Base-by-base conservation (phyloP, 495 filamentous ascomycete species). In the Lentithecium fluviatile region DNA sequence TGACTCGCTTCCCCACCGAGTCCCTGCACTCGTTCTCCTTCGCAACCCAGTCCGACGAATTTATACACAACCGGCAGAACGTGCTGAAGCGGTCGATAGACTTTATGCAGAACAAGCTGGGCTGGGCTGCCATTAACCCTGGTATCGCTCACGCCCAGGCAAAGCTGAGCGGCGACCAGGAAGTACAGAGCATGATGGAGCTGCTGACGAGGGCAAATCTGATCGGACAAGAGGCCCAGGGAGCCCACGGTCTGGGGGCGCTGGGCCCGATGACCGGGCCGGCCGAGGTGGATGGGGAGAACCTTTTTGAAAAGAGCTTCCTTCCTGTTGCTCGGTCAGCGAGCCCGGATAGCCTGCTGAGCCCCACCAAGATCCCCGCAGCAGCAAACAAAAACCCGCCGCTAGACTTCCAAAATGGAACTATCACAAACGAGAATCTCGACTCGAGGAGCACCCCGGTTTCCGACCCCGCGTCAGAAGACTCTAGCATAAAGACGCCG, bases 11-110 rank as follows among this genome's bases (percentile, higher is more conserved):
- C 70, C 93, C 95, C 1, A 88, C 89, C 66, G 94, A 99, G 73
- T 99, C 94, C 0, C 75, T 99, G 57, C 94, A 99, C 71, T 97
- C 95, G 0, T 99, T 99, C 76, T 97, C 95, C 29, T 99, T 99
- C 72, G 90, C 95, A 2, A 90, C 96, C 58, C 93, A 96, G 73
- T 91, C 92, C 5, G 93, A 96, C 69, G 92, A 97, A 66, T 78
- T 88, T 45, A 81, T 97, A 25, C 88, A 95, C 68, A 96, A 79
- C 69, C 83, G 95, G 46, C 95, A 97, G 70, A 97, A 91, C 75
- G 87, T 96, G 19, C 71, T 99, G 67, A 97, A 96, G 71, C 80
- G 91, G 53, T 95, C 91, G 13, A 88, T 98, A 61, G 95, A 97
- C 74, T 97, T 97, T 70, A 94, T 99, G 93, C 85, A 89, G 68